Evolutionary conservation across 225 moss, liverwort and hornwort genomes (phyloP), one percentile per base, ranked within the genome.

Genomic region (Rhytidiadelphus loreus): DNA sequence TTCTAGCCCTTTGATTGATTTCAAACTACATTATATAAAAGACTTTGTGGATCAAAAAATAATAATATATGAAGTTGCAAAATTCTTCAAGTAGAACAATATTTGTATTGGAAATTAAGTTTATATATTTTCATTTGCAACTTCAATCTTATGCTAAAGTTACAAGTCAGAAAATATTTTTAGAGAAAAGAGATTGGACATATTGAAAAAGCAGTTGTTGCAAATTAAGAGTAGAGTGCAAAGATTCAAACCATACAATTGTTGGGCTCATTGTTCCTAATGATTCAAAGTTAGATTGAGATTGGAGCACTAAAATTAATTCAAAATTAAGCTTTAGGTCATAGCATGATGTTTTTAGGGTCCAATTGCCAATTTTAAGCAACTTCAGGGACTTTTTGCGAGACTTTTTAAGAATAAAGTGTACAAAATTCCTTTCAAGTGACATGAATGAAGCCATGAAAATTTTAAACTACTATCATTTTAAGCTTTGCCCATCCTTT

Each of bases 341-440:
- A 3, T 25, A 24, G 41, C 3, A 25, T 41, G 15, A 24, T 3
- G 0, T 72, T 16, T 44, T 28, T 5, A 28, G 9, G 10, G 6
- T 28, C 5, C 10, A 44, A 28, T 72, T 72, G 17, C 8, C 3
- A 44, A 29, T 3, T 73, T 72, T 29, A 17, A 46, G 1, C 3
- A 73, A 29, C 11, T 46, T 18, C 29, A 0, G 46, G 26, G 3
- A 17, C 17, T 29, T 29, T 24, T 11, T 10, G 5, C 17, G 4
- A 2, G 3, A 17, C 17, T 29, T 29, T 24, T 11, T 10, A 3
- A 29, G 4, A 2, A 6, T 29, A 4, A 17, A 29, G 1, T 29
- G 28, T 0, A 16, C 0, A 43, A 16, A 0, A 43, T 15, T 71
- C 13, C 3, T 71, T 29, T 46, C 29, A 18, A 17, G 13, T 0